Evolutionary conservation across 73 alveolate species (phyloP).

Genomic region (Paramecium caudatum): DNA sequence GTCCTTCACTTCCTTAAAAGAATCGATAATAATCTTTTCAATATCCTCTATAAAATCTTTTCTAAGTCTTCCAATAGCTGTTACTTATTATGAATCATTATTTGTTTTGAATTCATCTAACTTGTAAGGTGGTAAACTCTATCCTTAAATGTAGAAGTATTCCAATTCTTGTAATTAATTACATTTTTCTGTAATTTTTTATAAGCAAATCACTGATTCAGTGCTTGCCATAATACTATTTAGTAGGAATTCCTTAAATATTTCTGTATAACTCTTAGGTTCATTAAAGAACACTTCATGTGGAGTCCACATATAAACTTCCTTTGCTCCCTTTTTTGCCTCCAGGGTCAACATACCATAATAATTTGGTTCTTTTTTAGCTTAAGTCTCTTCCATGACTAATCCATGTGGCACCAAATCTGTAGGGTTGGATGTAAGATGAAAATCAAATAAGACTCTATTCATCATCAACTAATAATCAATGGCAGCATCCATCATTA

Average conservation of each 20-base stretch:
- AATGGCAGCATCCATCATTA: slow-evolving; percentile 68
- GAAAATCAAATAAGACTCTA: slow-evolving; percentile 61
- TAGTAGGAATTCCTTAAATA: slow-evolving; percentile 64
- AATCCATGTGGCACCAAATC: slow-evolving; percentile 54
- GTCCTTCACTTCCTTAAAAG: not conserved
- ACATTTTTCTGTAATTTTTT: slow-evolving; percentile 62
- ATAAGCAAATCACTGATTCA: slow-evolving; percentile 46
- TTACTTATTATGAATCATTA: slow-evolving; percentile 10
- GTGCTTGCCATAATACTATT: slow-evolving; percentile 28
- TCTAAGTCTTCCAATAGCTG: slow-evolving; percentile 1
- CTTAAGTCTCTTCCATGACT: slow-evolving; percentile 7
- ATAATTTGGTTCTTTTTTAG: slow-evolving; percentile 33
- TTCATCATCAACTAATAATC: slow-evolving; percentile 68
- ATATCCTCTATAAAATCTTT: slow-evolving; percentile 32
- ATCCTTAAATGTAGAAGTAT: slow-evolving; percentile 48
- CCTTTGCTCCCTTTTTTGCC: slow-evolving; percentile 69
- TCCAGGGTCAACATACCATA: slow-evolving; percentile 73
- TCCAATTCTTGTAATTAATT: slow-evolving; percentile 69
- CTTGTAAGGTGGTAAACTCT: slow-evolving; percentile 22
- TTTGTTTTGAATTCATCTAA: slow-evolving; percentile 36
- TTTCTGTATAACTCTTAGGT: slow-evolving; percentile 70
- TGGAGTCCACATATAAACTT: slow-evolving; percentile 61
- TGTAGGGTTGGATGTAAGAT: slow-evolving; percentile 5
- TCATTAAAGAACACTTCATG: slow-evolving; percentile 66
- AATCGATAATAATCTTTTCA: not conserved